Evolutionary conservation across 2,329 filamentous ascomycete species (phyloP).

Genomic region (Aspergillus sp.): DNA sequence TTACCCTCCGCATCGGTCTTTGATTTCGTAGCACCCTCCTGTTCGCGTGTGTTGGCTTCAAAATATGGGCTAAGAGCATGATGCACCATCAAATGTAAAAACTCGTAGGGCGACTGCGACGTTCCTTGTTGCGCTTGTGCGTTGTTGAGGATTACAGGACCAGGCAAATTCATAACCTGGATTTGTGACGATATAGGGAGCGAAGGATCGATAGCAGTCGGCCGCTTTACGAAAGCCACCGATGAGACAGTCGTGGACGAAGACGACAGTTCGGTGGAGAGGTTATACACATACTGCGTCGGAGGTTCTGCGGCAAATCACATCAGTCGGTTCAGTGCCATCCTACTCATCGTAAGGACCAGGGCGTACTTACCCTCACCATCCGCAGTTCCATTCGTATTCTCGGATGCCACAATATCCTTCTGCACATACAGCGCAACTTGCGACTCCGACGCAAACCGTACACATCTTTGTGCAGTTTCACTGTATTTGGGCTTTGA

Average conservation of each 20-base stretch:
- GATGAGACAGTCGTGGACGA: slow-evolving; percentile 80
- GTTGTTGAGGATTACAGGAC: slow-evolving; percentile 69
- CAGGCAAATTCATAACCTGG: slow-evolving; percentile 88
- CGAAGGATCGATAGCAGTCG: slow-evolving; percentile 79
- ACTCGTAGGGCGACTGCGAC: slow-evolving; percentile 81
- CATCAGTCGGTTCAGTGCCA: background rate
- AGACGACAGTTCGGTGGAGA: slow-evolving; percentile 75
- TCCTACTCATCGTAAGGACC: background rate
- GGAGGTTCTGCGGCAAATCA: slow-evolving; percentile 23
- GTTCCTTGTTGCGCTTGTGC: slow-evolving; percentile 68
- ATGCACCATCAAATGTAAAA: slow-evolving; percentile 87
- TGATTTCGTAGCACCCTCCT: slow-evolving; percentile 66
- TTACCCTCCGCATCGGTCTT: slow-evolving; percentile 85
- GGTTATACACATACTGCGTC: slow-evolving; percentile 67
- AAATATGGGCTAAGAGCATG: slow-evolving; percentile 93
- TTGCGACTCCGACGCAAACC: slow-evolving; percentile 87
- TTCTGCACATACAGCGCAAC: slow-evolving; percentile 90
- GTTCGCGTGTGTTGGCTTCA: slow-evolving; percentile 87
- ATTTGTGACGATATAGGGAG: slow-evolving; percentile 84
- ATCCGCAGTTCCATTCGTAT: slow-evolving; percentile 42
- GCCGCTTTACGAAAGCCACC: slow-evolving; percentile 85
- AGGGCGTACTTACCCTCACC: slow-evolving; percentile 41
- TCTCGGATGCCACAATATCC: slow-evolving; percentile 57
- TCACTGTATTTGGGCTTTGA: slow-evolving; percentile 70
- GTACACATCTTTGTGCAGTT: slow-evolving; percentile 80